Percentiles rank a stretch among this genome's conserved stretches.
phyloP scores from a whole-genome alignment of 176 grass and related monocot species.

The Avena insularis region DNA sequence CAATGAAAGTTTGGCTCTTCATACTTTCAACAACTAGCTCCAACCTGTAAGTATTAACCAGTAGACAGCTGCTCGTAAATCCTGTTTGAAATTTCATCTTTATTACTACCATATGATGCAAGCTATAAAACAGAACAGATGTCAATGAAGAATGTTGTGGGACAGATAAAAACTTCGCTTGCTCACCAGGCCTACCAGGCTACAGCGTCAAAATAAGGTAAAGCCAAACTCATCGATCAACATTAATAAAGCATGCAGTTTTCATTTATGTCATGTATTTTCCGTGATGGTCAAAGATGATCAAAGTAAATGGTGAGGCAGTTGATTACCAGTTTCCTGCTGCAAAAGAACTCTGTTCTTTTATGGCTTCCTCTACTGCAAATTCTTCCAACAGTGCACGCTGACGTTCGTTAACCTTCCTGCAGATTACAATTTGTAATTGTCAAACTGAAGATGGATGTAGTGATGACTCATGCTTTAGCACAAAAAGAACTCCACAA shows the following conservation, averaged over 20 bases:
- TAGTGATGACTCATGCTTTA: neutral
- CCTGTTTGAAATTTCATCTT: conserved; percentile 87
- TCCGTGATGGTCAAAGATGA: neutral
- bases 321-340: conserved; percentile 71
- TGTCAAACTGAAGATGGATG: neutral
- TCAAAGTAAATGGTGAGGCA: conserved; percentile 6
- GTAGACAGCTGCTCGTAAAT: conserved; percentile 99
- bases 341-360: conserved; percentile 62
- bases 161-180: conserved; percentile 26
- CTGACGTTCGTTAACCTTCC: conserved; percentile 82
- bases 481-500: neutral
- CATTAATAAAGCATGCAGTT: neutral
- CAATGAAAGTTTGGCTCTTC: conserved; percentile 63
- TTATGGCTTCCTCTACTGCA: conserved; percentile 72
- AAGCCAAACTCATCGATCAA: conserved; percentile 2
- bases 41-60: conserved; percentile 99
- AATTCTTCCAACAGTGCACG: conserved; percentile 89
- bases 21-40: conserved; percentile 57
- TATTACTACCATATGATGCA: conserved; percentile 59
- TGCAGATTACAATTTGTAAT: conserved; percentile 37
- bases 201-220: neutral
- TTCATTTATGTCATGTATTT: neutral
- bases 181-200: neutral
- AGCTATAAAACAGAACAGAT: conserved; percentile 28
- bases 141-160: neutral